These are phyloP conservation scores for Colletotrichum scovillei DNA, from an alignment of 2,329 filamentous ascomycete genomes.

Conservation along the genomic window DNA sequence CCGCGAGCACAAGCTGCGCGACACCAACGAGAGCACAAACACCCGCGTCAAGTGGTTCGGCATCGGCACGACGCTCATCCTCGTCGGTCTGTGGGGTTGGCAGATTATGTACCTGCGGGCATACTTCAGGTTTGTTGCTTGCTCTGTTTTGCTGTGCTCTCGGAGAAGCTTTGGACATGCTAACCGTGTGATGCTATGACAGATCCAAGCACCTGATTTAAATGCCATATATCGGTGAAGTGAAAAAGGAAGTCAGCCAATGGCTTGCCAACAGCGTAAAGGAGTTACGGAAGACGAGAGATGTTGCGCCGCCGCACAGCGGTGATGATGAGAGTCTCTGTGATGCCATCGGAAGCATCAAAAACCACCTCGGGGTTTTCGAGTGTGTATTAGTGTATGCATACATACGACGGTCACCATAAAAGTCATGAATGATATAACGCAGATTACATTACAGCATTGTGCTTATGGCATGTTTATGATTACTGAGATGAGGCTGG, in stretches of 20 bases:
- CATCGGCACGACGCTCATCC: conserved; percentile 89
- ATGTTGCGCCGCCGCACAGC: neutral
- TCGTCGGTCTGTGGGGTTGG: conserved; percentile 91
- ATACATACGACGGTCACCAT: conserved; percentile 29
- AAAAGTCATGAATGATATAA: conserved; percentile 37
- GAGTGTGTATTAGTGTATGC: conserved; percentile 33
- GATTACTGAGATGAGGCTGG: neutral
- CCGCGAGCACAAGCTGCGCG: conserved; percentile 93
- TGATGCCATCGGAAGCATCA: conserved; percentile 25
- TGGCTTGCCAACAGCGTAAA: neutral
- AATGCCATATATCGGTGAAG: conserved; percentile 5
- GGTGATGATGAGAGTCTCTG: conserved; percentile 21
- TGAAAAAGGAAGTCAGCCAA: neutral
- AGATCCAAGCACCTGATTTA: conserved; percentile 79
- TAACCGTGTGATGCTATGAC: conserved; percentile 28
- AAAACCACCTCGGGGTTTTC: conserved; percentile 33
- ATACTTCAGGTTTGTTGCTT: conserved; percentile 80
- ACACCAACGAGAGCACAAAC: conserved; percentile 99
- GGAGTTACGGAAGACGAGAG: conserved; percentile 22
- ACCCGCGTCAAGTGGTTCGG: conserved; percentile 99
- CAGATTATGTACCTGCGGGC: conserved; percentile 97
- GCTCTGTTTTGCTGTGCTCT: no score
- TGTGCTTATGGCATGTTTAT: neutral
- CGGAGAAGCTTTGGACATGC: neutral
- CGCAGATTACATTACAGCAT: conserved; percentile 13